phyloP scores from a whole-genome alignment of 805 yeast genomes.

The Spathaspora hagerdaliae region DNA sequence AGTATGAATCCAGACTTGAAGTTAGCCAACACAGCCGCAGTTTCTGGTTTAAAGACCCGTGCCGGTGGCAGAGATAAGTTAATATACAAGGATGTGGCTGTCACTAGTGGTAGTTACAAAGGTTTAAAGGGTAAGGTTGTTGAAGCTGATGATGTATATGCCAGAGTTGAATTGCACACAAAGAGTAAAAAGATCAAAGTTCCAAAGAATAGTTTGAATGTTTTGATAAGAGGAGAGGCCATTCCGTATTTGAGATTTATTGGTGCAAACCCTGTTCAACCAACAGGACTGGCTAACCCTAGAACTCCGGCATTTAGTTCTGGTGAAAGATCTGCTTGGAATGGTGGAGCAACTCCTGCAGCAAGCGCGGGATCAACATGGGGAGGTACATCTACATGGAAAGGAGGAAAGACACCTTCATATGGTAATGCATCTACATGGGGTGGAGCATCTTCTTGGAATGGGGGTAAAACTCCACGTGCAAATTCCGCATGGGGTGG shows the following conservation, averaged over 20 bases:
- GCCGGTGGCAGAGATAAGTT: slow-evolving; percentile 78
- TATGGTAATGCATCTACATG: slow-evolving; percentile 21
- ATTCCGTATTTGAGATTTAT: slow-evolving; percentile 78
- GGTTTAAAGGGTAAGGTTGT: slow-evolving; percentile 91
- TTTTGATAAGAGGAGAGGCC: slow-evolving; percentile 63
- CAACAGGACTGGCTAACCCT: slow-evolving; percentile 12
- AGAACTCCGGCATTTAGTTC: slow-evolving; percentile 33
- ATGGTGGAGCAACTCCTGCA: slow-evolving; percentile 20
- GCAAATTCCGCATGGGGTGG: slow-evolving; percentile 48
- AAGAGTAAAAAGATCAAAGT: slow-evolving; percentile 85
- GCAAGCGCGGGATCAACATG: slow-evolving; percentile 24
- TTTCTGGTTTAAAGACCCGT: slow-evolving; percentile 39
- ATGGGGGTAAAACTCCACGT: slow-evolving; percentile 30
- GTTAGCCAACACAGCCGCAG: slow-evolving; percentile 52
- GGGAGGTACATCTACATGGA: slow-evolving; percentile 48
- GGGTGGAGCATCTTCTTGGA: slow-evolving; percentile 49
- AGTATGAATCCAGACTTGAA: slow-evolving; percentile 81
- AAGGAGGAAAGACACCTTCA: slow-evolving; percentile 27
- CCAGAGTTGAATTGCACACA: slow-evolving; percentile 91
- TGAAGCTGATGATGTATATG: slow-evolving; percentile 88
- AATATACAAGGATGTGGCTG: slow-evolving; percentile 78
- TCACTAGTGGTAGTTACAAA: slow-evolving; percentile 88
- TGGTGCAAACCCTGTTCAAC: slow-evolving; percentile 35
- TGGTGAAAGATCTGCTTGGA: slow-evolving; percentile 55
- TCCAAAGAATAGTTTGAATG: slow-evolving; percentile 72